Percentiles rank a stretch among this genome's conserved stretches.
Conservation (phyloP, 257 asterid species). For the Capsicum rhomboideum region DNA sequence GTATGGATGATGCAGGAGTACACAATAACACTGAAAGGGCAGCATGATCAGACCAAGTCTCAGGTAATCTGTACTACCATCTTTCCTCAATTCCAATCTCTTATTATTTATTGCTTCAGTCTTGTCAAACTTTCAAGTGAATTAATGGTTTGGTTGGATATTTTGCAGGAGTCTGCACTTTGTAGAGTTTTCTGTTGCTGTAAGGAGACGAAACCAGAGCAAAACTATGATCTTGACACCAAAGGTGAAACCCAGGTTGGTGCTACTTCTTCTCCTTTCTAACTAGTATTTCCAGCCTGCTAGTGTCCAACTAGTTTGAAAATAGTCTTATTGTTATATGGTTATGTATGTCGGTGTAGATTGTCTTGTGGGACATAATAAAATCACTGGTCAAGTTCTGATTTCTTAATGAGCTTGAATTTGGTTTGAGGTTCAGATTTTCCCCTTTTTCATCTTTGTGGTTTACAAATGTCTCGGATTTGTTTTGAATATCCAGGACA, state of each 20-base stretch:
- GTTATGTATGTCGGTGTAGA: background rate
- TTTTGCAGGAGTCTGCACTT: constrained; percentile 46
- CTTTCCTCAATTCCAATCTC: background rate
- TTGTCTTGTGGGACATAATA: background rate
- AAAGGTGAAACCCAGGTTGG: constrained; percentile 31
- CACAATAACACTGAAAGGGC: constrained; percentile 21
- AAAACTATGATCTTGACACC: background rate
- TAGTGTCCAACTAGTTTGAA: background rate
- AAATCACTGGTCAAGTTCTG: background rate
- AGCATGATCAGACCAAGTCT: constrained; percentile 8
- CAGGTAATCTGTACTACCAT: constrained; percentile 30
- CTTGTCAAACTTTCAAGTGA: constrained; percentile 17
- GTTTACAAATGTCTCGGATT: background rate
- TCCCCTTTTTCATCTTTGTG: background rate
- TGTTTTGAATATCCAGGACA: background rate
- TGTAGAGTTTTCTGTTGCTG: constrained; percentile 43
- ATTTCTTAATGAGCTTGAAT: background rate
- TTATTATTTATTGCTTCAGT: constrained; percentile 1
- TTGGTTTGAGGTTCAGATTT: background rate
- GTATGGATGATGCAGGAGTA: constrained; percentile 61
- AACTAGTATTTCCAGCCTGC: background rate
- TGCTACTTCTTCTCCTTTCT: background rate
- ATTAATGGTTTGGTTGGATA: constrained; percentile 29
- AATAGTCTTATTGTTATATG: background rate
- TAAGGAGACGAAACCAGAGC: background rate